Percentiles rank a stretch among this genome's conserved stretches.
phyloP scores from a whole-genome alignment of 2,329 filamentous ascomycete genomes.

The Sodiomyces alkalinus region DNA sequence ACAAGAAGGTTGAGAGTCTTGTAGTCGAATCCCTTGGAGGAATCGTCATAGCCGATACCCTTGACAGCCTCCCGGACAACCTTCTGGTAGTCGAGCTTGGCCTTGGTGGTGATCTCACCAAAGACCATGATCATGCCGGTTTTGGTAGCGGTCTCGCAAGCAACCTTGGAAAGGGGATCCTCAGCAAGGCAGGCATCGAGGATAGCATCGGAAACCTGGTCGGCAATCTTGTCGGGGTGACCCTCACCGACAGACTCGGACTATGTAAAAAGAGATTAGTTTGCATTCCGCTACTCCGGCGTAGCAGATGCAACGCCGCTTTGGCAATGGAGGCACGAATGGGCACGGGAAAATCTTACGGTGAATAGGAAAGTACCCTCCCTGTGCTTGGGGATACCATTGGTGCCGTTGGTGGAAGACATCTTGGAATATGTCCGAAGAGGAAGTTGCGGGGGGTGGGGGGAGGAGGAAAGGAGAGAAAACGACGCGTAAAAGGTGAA shows the following conservation, averaged over 20 bases:
- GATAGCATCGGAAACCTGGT: conserved; percentile 96
- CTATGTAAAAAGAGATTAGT: too few relatives aligned
- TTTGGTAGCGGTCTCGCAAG: conserved; percentile 99
- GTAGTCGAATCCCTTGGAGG: conserved; percentile 98
- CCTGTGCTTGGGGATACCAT: conserved; percentile 30
- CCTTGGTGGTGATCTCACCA: conserved; percentile 96
- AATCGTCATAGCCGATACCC: conserved; percentile 97
- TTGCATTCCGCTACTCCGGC: conserved; percentile 1
- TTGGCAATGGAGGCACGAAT: too few relatives aligned
- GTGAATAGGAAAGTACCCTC: conserved; percentile 74
- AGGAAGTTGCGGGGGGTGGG: conserved; percentile 5
- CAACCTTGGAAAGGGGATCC: conserved; percentile 96
- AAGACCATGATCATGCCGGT: conserved; percentile 99
- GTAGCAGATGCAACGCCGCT: too few relatives aligned
- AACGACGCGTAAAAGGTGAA: conserved; percentile 13
- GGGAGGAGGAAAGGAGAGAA: conserved; percentile 11
- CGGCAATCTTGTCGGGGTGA: conserved; percentile 93
- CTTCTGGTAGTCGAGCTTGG: conserved; percentile 94
- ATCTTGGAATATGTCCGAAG: conserved; percentile 31
- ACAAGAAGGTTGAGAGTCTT: conserved; percentile 98
- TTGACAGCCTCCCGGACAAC: conserved; percentile 89
- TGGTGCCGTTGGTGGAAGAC: conserved; percentile 34
- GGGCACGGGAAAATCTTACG: conserved; percentile 23
- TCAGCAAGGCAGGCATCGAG: conserved; percentile 93
- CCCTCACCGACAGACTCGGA: conserved; percentile 83